phyloP scores from a whole-genome alignment of 2,329 filamentous ascomycete species.

The Botryosphaeria dothidea region DNA sequence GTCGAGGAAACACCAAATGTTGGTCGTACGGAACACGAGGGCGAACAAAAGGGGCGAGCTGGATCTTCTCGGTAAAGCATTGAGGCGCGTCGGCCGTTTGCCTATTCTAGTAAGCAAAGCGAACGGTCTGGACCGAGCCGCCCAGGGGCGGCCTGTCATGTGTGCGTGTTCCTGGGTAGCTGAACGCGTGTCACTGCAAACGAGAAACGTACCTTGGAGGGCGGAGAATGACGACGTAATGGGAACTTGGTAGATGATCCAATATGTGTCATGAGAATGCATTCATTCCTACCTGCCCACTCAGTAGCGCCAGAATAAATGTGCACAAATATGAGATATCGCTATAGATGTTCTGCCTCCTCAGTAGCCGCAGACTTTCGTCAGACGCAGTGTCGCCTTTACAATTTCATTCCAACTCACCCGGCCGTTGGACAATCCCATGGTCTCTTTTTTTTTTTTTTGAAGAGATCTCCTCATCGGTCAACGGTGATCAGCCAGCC shows the following conservation, averaged over 20 bases:
- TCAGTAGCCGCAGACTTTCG: neutral
- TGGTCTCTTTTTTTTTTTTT: neutral
- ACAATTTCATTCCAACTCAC: constrained; percentile 6
- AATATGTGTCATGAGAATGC: neutral
- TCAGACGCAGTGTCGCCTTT: constrained; percentile 1
- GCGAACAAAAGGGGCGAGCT: neutral
- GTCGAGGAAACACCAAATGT: no score
- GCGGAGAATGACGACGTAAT: neutral
- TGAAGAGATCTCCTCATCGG: neutral
- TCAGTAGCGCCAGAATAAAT: neutral
- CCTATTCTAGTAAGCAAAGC: constrained; percentile 4
- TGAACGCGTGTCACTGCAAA: neutral
- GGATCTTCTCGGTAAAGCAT: neutral
- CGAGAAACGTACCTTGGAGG: neutral
- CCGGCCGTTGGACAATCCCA: neutral
- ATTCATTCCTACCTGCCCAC: constrained; percentile 12
- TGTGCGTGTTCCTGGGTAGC: neutral
- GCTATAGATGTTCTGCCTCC: neutral
- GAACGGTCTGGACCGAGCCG: neutral
- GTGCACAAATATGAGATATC: neutral
- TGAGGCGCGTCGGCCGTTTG: neutral
- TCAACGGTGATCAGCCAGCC: constrained; percentile 44
- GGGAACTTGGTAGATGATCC: neutral
- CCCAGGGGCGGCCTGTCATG: neutral
- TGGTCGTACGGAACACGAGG: neutral